Percentiles rank a stretch among this genome's conserved stretches.
Evolutionary conservation across 805 yeast genomes (phyloP).

Genomic region (Starmerella scarabaei): DNA sequence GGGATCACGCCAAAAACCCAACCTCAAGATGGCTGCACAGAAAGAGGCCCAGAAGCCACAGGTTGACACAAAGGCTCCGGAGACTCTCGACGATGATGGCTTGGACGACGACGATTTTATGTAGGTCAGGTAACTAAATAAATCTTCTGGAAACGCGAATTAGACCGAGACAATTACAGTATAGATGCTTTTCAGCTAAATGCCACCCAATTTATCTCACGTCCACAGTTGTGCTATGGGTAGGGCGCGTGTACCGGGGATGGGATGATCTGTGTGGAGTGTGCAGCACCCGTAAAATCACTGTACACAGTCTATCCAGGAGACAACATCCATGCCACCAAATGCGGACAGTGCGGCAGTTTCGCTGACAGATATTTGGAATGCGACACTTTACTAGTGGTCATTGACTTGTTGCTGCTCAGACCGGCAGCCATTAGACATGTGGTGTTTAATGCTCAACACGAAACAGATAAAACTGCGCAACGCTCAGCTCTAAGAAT

Average conservation of each 20-base stretch:
- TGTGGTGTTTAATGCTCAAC: conserved; percentile 63
- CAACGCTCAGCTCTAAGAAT: neutral
- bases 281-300: conserved; percentile 51
- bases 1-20: conserved; percentile 92
- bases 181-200: too few species aligned
- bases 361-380: conserved; percentile 88
- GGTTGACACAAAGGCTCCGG: conserved; percentile 34
- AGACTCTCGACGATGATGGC: conserved; percentile 32
- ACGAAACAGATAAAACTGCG: conserved; percentile 22
- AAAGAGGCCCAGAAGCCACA: conserved; percentile 43
- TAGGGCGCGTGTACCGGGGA: neutral
- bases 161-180: too few species aligned
- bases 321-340: conserved; percentile 65
- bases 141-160: too few species aligned
- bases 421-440: conserved; percentile 76
- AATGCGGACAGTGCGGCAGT: conserved; percentile 56
- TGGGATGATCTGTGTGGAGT: conserved; percentile 79
- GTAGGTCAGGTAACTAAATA: too few species aligned
- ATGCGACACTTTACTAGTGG: conserved; percentile 68
- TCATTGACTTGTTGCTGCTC: conserved; percentile 68
- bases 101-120: conserved; percentile 34
- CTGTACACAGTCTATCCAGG: conserved; percentile 63
- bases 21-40: conserved; percentile 51
- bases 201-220: too few species aligned
- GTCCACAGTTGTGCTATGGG: too few species aligned